phyloP scores from a whole-genome alignment of 768 basidiomycete species.

The Tephrocybe sp. region DNA sequence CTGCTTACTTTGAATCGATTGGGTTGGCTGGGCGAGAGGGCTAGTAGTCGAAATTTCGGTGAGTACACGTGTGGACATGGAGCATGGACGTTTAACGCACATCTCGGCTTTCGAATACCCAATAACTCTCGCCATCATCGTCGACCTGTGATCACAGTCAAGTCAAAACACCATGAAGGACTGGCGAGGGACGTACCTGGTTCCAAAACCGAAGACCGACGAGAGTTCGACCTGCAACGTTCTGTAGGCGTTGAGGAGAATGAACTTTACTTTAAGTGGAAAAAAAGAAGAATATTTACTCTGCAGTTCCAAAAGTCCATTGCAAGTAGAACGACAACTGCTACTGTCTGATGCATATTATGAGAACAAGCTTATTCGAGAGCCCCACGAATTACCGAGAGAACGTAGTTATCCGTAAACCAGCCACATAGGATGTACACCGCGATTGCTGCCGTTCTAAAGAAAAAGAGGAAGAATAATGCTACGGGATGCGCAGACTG shows the following conservation, averaged over 20 bases:
- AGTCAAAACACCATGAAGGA: background rate
- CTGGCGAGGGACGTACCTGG: conserved; percentile 48
- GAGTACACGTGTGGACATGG: background rate
- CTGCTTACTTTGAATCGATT: conserved; percentile 75
- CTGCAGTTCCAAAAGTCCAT: conserved; percentile 99
- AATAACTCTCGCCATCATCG: conserved; percentile 92
- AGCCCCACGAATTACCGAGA: too few relatives aligned
- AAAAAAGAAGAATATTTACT: conserved; percentile 39
- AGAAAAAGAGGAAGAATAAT: conserved; percentile 86
- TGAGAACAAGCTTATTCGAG: background rate
- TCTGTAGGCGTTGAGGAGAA: conserved; percentile 41
- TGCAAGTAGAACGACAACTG: conserved; percentile 89
- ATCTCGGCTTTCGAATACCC: conserved; percentile 98
- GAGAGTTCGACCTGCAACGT: conserved; percentile 89
- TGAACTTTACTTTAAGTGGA: too few relatives aligned
- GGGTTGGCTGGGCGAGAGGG: conserved; percentile 87
- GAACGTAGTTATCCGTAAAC: conserved; percentile 87
- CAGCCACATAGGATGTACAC: conserved; percentile 94
- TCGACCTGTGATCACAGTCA: conserved; percentile 60
- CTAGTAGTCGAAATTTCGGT: conserved; percentile 37
- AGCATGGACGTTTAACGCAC: conserved; percentile 43
- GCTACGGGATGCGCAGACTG: conserved; percentile 80
- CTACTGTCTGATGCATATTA: conserved; percentile 56
- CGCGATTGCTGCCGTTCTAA: conserved; percentile 82
- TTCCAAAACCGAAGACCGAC: conserved; percentile 99